Base-by-base conservation (phyloP, 495 filamentous ascomycete species). In the Penicillium nucicola region DNA sequence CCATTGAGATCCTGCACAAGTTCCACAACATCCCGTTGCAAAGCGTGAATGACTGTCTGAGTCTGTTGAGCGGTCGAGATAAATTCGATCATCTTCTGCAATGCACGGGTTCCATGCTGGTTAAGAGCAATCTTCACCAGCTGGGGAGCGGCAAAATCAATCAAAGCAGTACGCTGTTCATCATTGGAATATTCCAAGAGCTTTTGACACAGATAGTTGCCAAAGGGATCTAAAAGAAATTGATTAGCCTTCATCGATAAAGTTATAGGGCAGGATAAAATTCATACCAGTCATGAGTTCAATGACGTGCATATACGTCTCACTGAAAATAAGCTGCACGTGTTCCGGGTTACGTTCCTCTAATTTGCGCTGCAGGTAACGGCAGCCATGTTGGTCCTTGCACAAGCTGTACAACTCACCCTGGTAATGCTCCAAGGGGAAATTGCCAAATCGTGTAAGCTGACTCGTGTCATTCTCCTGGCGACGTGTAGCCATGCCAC, bases 31-130 rank as follows among this genome's bases (percentile, higher is more conserved):
- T 87, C 81, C 50, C 81, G 70, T 31, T 82, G 73, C 25, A 98
- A 77, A 15, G 92, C 86, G 23, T 82, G 66, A 51, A 95, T 93
- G 58, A 98, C 90, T 17, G 85, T 85, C 48, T 87, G 74, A 37
- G 91, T 87, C 71, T 87, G 85, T 57, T 87, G 83, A 3, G 79
- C 74, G 28, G 87, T 91, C 37, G 87, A 85, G 57, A 98, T 89
- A 59, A 87, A 92, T 65, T 98, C 93, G 52, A 98, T 97, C 93
- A 98, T 98, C 78, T 97, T 97, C 71, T 98, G 93, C 48, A 98
- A 70, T 56, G 93, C 93, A 25, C 93, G 83, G 33, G 93, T 98
- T 50, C 93, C 93, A 69, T 98, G 93, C 71, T 95, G 90, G 68
- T 97, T 97, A 44, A 97, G 71, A 7, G 95, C 93, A 64, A 97